Base-by-base conservation (phyloP, 1,284 basidiomycete species). In the Trichosporon inkin region DNA sequence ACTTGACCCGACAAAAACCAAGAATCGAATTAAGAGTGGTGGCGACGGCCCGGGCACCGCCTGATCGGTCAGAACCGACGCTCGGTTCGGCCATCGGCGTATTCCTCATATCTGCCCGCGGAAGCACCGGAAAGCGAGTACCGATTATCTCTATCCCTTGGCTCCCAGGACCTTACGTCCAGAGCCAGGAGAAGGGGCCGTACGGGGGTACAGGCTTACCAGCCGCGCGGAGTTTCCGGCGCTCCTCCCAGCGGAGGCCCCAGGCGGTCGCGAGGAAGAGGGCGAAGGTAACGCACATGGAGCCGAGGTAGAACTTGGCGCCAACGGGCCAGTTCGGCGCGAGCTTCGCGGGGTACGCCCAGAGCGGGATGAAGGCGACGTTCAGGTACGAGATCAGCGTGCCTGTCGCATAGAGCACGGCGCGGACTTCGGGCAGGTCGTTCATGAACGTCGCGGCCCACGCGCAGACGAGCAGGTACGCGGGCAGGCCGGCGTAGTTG, bases 251-350 rank as follows among this genome's bases (percentile, higher is more conserved):
- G 28, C 61, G 61, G 32, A 62, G 58, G 11, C 55, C 61, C 28
- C 52, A 53, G 1, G 61, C 61, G 37, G 58, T 62, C 22, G 52
- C 55, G 22, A 62, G 35, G 44, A 59, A 62, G 19, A 38, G 35
- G 10, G 36, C 36, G 5, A 56, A 47, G 40, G 54, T 54, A 10
- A 55, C 28, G 20, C 10, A 24, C 61, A 62, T 62, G n/a, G 51
- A 57, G 36, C 51, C 61, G 28, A 62, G 61, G 44, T 62, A 62
- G 37, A 62, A 59, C 55, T 62, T 62, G 4, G 61, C 57, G 2
- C 61, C 61, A 32, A 62, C 58, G 2, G 11, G 10, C 61, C 61
- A 62, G 44, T 62, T 44, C n/a, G 61, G 61, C 11, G 57, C 55
- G 52, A 59, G 35, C 13, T 37, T 57, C 28, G 61, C 41, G 1